Base-by-base conservation (phyloP, 805 yeast species). In the Middelhovenomyces tepae region DNA sequence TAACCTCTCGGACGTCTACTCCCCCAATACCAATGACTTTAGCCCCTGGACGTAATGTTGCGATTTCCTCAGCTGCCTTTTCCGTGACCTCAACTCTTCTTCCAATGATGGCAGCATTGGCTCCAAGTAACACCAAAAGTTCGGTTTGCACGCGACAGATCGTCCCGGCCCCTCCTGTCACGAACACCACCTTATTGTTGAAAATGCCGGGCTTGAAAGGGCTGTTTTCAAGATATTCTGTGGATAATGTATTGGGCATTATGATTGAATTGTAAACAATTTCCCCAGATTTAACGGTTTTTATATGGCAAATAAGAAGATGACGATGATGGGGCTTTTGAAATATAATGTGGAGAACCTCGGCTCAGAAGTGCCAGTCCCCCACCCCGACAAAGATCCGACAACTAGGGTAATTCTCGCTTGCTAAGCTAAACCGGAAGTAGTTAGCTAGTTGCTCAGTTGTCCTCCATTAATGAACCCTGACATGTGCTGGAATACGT, bases 91-190 rank as follows among this genome's bases (percentile, higher is more conserved):
- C 71, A 19, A 51, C 60, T 47, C 78, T 78, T 51, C 96, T 71
- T 2, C 97, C 95, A 18, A 89, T 56, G 27, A 89, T 79, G 4
- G 82, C 82, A 10, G 93, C 94, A 49, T 83, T 66, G 34, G 95
- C 91, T 4, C 97, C 97, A 7, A 89, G 62, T n/a, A 73, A 59
- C 2, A 85, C 79, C 59, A 89, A 43, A 0, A 94, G 94, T 53
- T 83, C 94, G 0, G 81, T 73, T 56, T 87, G 96, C 4, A 81
- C 89, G 29, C 91, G 65, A 56, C 96, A 87, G 35, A 89, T 87
- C n/a, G 94, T 76, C 7, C 96, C n/a, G 2, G 96, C 91, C 9
- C 96, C 96, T 4, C 97, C 97, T 1, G 97, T 89, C 33, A 85
- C 83, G 45, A 87, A 81, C 4, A 75, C 91, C 2, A 84, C 95